Evolutionary conservation across 2,329 filamentous ascomycete genomes (phyloP).

Genomic region (Cytospora paraplurivora): DNA sequence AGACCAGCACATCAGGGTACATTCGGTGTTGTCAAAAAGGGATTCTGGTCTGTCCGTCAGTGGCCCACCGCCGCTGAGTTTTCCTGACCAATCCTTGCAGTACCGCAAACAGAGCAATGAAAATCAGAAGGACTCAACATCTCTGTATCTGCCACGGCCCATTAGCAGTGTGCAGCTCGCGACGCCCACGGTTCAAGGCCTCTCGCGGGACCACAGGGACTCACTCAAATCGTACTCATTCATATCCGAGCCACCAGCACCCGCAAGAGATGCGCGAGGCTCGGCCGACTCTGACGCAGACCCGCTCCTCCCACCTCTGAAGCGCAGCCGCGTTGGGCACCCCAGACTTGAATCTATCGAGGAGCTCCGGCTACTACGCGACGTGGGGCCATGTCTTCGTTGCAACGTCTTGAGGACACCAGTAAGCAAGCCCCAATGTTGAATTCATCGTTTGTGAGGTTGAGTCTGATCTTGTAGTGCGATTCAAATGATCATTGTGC

Average conservation of each 20-base stretch:
- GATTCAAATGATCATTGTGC: constrained; percentile 53
- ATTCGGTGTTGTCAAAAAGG: constrained; percentile 45
- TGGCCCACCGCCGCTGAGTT: constrained; percentile 41
- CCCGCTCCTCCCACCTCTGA: constrained; percentile 56
- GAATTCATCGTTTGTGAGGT: constrained; percentile 30
- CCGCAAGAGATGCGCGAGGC: constrained; percentile 37
- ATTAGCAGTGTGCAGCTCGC: constrained; percentile 38
- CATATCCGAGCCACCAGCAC: constrained; percentile 41
- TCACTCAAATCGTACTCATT: constrained; percentile 46
- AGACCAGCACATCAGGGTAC: constrained; percentile 53
- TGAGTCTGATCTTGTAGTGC: constrained; percentile 44
- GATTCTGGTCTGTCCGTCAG: constrained; percentile 49
- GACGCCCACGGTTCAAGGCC: constrained; percentile 39
- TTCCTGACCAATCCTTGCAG: constrained; percentile 38
- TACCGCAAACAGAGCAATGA: constrained; percentile 38
- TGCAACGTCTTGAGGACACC: constrained; percentile 51
- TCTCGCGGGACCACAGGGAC: constrained; percentile 45
- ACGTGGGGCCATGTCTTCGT: constrained; percentile 52
- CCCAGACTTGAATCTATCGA: constrained; percentile 59
- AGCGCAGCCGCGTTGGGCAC: constrained; percentile 54
- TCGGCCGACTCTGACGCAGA: constrained; percentile 53
- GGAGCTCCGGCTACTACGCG: constrained; percentile 54
- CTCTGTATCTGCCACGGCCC: constrained; percentile 45
- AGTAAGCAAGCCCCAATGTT: constrained; percentile 40
- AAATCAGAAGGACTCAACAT: constrained; percentile 41